Base-by-base conservation (phyloP, 192 early-diverging fungal genomes). In the Backusella morwellensis region DNA sequence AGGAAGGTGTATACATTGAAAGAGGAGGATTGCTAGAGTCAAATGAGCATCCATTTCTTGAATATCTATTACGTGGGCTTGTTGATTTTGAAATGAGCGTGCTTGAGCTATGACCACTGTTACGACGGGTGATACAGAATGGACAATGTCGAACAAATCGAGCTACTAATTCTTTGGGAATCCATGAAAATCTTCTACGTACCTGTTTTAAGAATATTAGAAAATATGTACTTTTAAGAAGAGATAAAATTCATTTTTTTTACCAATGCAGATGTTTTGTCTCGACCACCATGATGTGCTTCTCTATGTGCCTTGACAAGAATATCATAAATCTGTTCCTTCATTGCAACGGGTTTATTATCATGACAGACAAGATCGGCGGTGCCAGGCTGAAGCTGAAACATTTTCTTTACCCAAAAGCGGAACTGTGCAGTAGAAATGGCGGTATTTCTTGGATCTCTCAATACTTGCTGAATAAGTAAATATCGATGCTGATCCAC, bases 371-470 rank as follows among this genome's bases (percentile, higher is more conserved):
- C 83, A 17, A 83, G 73, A 68, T 86, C 82, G 3, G 77, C 75
- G 1, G 80, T 83, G 4, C 79, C 83, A 35, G 68, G 66, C 40
- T 70, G 72, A 8, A 88, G 76, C 1, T 82, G 80, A 76, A 88
- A 88, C 87, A 88, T 88, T 38, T 88, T 88, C 63, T 88, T 88
- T 26, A 86, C 87, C 87, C 87, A 88, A 68, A 88, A 88, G 1
- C 87, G 81, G 36, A 88, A 88, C 66, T 88, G 87, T 0, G 87
- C 87, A 3, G 87, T 88, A 7, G 87, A 88, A 38, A 88, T 82
- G 26, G 85, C 79, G 14, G 87, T 88, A 23, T 88, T 88, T 68
- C 82, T 83, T 15, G 87, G 87, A 47, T 88, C 85, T 50, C 81
- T 74, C 0, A 88, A 73, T 2, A 88, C 87, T 75, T 85, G 85